phyloP scores from a whole-genome alignment of 225 moss, liverwort and hornwort genomes.

The Climacium dendroides region DNA sequence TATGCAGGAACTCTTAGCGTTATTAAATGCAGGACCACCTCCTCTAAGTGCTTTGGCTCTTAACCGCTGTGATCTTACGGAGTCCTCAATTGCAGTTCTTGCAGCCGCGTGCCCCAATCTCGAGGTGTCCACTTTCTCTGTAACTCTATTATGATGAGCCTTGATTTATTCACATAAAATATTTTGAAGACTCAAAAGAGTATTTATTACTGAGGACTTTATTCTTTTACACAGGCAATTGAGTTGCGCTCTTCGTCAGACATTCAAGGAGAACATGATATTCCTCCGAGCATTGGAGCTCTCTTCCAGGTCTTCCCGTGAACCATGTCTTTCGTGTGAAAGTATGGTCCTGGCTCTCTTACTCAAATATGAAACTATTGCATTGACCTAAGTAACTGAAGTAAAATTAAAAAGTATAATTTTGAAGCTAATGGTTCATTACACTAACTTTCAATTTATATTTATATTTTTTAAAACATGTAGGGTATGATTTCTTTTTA shows the following conservation, averaged over 20 bases:
- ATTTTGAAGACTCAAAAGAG: neutral
- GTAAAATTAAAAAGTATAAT: neutral
- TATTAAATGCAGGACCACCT: conserved; percentile 63
- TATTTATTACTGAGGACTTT: neutral
- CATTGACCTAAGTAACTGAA: neutral
- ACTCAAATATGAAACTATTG: neutral
- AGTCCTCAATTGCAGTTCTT: conserved; percentile 45
- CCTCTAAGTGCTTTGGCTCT: conserved; percentile 65
- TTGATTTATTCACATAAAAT: neutral
- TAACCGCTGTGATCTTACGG: conserved; percentile 61
- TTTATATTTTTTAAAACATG: neutral
- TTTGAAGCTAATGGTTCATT: neutral
- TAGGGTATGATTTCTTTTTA: neutral
- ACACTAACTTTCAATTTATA: neutral
- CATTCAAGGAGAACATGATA: conserved; percentile 40
- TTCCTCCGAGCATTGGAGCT: conserved; percentile 41
- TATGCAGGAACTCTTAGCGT: conserved; percentile 51
- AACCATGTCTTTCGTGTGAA: neutral
- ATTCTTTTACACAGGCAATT: conserved; percentile 34
- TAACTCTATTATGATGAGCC: neutral
- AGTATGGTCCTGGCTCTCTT: neutral
- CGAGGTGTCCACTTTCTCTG: conserved; percentile 26
- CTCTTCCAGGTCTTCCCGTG: conserved; percentile 35
- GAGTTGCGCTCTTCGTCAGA: conserved; percentile 52
- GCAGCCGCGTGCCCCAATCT: conserved; percentile 58